Conservation (phyloP, 1,284 basidiomycete genomes). For the Ustilago curta region DNA sequence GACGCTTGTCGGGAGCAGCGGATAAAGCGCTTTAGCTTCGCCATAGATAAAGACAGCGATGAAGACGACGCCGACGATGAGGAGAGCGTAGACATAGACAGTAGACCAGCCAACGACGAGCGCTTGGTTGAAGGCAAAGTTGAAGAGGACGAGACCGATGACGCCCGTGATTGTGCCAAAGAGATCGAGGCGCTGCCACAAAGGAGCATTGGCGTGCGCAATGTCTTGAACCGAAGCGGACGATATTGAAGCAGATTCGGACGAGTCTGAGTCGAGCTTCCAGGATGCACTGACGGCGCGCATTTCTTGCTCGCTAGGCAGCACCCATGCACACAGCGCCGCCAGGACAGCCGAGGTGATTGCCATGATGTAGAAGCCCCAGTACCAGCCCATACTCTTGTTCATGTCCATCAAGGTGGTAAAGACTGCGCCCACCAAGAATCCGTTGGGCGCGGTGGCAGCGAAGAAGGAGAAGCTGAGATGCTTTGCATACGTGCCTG, state of each 20-base stretch:
- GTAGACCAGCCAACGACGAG: conserved; percentile 56
- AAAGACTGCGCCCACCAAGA: conserved; percentile 54
- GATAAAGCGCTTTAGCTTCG: conserved; percentile 35
- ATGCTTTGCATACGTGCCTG: conserved; percentile 41
- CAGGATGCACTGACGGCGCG: conserved; percentile 28
- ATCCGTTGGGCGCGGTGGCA: conserved; percentile 57
- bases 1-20: conserved; percentile 49
- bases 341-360: conserved; percentile 39
- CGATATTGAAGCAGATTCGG: background rate
- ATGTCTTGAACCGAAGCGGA: background rate
- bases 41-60: conserved; percentile 39
- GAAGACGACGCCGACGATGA: conserved; percentile 53
- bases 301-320: conserved; percentile 51
- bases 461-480: conserved; percentile 53
- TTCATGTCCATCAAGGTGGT: conserved; percentile 36
- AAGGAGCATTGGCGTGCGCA: background rate
- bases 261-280: conserved; percentile 13
- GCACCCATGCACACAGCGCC: conserved; percentile 17
- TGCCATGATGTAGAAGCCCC: conserved; percentile 54
- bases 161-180: conserved; percentile 54
- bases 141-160: conserved; percentile 52
- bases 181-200: conserved; percentile 42
- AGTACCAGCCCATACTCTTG: conserved; percentile 39
- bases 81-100: conserved; percentile 49
- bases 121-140: conserved; percentile 60